Conservation (phyloP, 345 rosid genomes). For the Populus nigra region DNA sequence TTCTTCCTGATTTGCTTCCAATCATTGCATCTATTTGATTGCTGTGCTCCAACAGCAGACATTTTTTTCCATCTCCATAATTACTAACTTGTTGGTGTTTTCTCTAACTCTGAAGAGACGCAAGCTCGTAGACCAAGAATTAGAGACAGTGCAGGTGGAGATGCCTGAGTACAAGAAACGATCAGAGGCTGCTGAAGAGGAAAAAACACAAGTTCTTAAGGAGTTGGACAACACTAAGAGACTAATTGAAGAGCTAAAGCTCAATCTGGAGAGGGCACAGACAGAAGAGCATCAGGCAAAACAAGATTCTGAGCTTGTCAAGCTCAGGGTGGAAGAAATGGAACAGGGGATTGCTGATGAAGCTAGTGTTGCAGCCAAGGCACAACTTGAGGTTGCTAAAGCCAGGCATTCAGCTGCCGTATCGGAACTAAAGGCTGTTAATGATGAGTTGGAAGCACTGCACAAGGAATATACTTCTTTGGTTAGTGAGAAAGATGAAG, state of each 20-base stretch:
- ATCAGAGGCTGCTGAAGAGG: constrained; percentile 62
- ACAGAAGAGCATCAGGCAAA: constrained; percentile 90
- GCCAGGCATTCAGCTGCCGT: constrained; percentile 71
- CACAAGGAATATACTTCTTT: constrained; percentile 51
- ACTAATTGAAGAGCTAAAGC: constrained; percentile 76
- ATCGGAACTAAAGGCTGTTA: constrained; percentile 68
- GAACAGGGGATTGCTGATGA: constrained; percentile 91
- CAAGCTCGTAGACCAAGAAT: constrained; percentile 69
- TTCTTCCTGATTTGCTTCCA: not conserved
- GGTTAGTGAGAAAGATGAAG: constrained; percentile 55
- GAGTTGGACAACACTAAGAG: constrained; percentile 83
- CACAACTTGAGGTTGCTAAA: constrained; percentile 91
- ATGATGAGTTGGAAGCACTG: constrained; percentile 59
- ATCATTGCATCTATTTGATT: not conserved
- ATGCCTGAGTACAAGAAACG: constrained; percentile 60
- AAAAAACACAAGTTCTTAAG: constrained; percentile 50
- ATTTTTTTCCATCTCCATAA: not conserved
- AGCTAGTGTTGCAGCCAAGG: constrained; percentile 87
- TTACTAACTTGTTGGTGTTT: constrained; percentile 3
- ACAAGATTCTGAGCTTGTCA: constrained; percentile 87
- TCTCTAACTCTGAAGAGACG: constrained; percentile 47
- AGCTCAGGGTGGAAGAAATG: constrained; percentile 86
- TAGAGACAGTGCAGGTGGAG: constrained; percentile 60
- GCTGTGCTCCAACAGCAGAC: constrained; percentile 1
- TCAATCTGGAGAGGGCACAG: constrained; percentile 80